Percentiles rank a stretch among this genome's conserved stretches.
Evolutionary conservation across 805 yeast genomes (phyloP).

Genomic region (Yarrowia bubula): DNA sequence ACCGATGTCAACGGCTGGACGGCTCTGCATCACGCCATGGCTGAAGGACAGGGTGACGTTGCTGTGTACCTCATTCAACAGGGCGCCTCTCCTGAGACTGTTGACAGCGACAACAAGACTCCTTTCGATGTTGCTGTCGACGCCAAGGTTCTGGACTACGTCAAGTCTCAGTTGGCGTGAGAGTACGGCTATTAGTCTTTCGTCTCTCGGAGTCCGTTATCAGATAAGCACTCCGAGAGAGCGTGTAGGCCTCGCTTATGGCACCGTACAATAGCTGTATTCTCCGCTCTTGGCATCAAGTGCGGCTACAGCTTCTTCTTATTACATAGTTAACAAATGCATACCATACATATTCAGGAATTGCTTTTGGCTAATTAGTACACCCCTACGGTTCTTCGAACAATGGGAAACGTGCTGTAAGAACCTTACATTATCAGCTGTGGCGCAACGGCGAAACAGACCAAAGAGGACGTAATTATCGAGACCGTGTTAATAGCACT

Average conservation of each 20-base stretch:
- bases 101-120: conserved; percentile 53
- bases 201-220: too few relatives aligned
- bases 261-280: too few relatives aligned
- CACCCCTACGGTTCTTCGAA: too few relatives aligned
- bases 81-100: conserved; percentile 61
- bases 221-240: too few relatives aligned
- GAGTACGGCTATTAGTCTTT: neutral
- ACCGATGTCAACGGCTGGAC: conserved; percentile 78
- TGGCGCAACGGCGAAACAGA: too few relatives aligned
- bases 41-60: conserved; percentile 83
- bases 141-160: conserved; percentile 45
- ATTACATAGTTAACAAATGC: neutral
- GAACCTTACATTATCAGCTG: too few relatives aligned
- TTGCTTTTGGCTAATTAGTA: too few relatives aligned
- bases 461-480: too few relatives aligned
- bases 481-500: too few relatives aligned
- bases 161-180: conserved; percentile 16
- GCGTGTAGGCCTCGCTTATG: too few relatives aligned
- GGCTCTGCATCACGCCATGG: conserved; percentile 82
- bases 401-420: too few relatives aligned
- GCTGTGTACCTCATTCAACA: conserved; percentile 57
- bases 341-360: neutral
- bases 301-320: neutral
- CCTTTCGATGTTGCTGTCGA: conserved; percentile 57
- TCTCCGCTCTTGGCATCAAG: neutral